phyloP scores from a whole-genome alignment of 2,329 filamentous ascomycete genomes.

The Pseudogymnoascus sp. region DNA sequence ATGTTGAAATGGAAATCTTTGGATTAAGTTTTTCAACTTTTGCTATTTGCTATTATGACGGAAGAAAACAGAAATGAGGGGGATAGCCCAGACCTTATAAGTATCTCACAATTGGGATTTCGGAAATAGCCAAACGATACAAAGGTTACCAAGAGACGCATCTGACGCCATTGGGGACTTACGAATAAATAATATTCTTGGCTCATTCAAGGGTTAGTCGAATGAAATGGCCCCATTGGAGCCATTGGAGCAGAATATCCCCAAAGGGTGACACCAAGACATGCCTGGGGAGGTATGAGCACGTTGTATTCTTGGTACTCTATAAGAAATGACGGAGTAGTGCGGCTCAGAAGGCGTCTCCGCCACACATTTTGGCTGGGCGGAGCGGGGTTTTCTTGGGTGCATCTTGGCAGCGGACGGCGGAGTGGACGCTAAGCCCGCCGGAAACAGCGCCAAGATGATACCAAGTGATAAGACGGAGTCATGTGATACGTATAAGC shows the following conservation, averaged over 20 bases:
- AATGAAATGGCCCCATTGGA: background rate
- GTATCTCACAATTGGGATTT: background rate
- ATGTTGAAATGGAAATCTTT: background rate
- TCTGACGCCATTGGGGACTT: slow-evolving; percentile 2
- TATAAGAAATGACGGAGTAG: background rate
- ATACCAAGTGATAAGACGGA: slow-evolving; percentile 2
- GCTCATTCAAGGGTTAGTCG: background rate
- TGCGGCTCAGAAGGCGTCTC: background rate
- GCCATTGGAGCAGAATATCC: background rate
- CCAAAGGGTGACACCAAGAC: background rate
- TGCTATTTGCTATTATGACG: background rate
- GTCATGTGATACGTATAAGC: background rate
- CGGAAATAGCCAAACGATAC: background rate
- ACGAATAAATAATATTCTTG: slow-evolving; percentile 6
- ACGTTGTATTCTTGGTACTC: slow-evolving; percentile 4
- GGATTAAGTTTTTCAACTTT: background rate
- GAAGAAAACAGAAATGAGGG: slow-evolving; percentile 3
- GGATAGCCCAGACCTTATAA: slow-evolving; percentile 1
- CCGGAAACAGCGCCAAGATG: background rate
- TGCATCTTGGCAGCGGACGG: background rate
- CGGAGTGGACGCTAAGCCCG: slow-evolving; percentile 1
- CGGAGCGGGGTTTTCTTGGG: slow-evolving; percentile 1
- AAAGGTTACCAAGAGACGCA: slow-evolving; percentile 3
- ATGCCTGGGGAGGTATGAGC: background rate
- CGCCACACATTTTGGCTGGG: background rate